These are phyloP conservation scores for Hypoxylon cercidicola DNA, from an alignment of 495 filamentous ascomycete genomes.

Conservation along the genomic window DNA sequence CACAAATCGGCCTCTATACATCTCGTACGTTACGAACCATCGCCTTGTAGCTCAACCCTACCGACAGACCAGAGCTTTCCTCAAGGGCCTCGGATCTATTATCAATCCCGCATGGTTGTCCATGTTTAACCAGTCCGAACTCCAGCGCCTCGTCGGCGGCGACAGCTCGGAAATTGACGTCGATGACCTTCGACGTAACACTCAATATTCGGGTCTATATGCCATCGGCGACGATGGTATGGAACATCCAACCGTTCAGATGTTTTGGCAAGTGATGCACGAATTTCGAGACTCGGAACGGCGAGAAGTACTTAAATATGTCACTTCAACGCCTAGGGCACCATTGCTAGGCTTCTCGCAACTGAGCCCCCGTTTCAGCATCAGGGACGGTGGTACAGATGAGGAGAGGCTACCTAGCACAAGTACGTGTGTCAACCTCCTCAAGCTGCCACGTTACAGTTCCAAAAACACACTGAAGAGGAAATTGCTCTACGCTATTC, in stretches of 20 bases:
- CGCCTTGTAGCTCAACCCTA: constrained; percentile 81
- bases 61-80: constrained; percentile 84
- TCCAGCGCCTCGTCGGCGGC: constrained; percentile 92
- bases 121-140: constrained; percentile 97
- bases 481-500: constrained; percentile 91
- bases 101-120: constrained; percentile 92
- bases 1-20: constrained; percentile 91
- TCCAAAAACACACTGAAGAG: constrained; percentile 69
- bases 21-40: constrained; percentile 88
- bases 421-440: constrained; percentile 94
- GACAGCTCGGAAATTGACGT: constrained; percentile 87
- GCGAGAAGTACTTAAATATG: constrained; percentile 91
- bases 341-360: constrained; percentile 90
- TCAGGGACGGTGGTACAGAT: constrained; percentile 86
- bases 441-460: constrained; percentile 90
- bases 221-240: constrained; percentile 83
- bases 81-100: constrained; percentile 84
- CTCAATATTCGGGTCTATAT: constrained; percentile 88
- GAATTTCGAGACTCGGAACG: constrained; percentile 76
- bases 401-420: constrained; percentile 86
- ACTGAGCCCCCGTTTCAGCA: constrained; percentile 87
- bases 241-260: constrained; percentile 83
- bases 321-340: constrained; percentile 92
- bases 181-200: constrained; percentile 86
- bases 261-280: constrained; percentile 95